phyloP scores from a whole-genome alignment of 495 filamentous ascomycete species.

The Amphirosellinia nigrospora region DNA sequence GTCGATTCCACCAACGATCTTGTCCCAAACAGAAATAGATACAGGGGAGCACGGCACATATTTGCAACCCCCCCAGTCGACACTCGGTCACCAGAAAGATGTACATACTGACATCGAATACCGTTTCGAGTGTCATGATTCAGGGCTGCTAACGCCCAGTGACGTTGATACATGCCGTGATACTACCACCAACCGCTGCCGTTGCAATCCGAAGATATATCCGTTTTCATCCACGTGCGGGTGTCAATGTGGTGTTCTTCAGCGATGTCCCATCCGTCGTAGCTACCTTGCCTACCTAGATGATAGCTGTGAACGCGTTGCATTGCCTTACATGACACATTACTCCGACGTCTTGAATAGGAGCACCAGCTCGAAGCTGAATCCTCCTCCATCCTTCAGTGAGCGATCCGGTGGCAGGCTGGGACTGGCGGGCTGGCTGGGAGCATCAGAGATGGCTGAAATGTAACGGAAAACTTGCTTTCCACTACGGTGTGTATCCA shows the following conservation, averaged over 20 bases:
- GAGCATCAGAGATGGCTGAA: constrained; percentile 4
- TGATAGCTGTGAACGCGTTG: constrained; percentile 19
- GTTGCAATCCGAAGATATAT: constrained; percentile 24
- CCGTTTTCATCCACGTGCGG: constrained; percentile 23
- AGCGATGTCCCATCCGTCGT: constrained; percentile 10
- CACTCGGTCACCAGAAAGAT: constrained; percentile 24
- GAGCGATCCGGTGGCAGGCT: constrained; percentile 7
- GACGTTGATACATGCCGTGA: constrained; percentile 11
- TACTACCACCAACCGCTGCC: constrained; percentile 21
- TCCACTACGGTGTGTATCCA: neutral
- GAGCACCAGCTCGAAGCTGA: constrained; percentile 15
- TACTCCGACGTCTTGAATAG: constrained; percentile 17
- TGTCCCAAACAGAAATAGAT: constrained; percentile 27
- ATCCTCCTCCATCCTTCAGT: constrained; percentile 25
- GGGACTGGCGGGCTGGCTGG: constrained; percentile 10
- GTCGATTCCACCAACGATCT: constrained; percentile 16
- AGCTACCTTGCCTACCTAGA: neutral
- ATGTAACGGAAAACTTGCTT: constrained; percentile 17
- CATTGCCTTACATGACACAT: constrained; percentile 26
- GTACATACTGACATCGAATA: neutral
- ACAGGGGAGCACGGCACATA: constrained; percentile 18
- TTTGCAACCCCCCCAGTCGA: constrained; percentile 16
- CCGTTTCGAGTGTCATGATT: constrained; percentile 14
- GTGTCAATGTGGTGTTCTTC: constrained; percentile 22
- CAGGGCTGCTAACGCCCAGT: neutral